Evolutionary conservation across 768 basidiomycete species (phyloP), one percentile per base, ranked within the genome.

Genomic region (Boletus coccyginus): DNA sequence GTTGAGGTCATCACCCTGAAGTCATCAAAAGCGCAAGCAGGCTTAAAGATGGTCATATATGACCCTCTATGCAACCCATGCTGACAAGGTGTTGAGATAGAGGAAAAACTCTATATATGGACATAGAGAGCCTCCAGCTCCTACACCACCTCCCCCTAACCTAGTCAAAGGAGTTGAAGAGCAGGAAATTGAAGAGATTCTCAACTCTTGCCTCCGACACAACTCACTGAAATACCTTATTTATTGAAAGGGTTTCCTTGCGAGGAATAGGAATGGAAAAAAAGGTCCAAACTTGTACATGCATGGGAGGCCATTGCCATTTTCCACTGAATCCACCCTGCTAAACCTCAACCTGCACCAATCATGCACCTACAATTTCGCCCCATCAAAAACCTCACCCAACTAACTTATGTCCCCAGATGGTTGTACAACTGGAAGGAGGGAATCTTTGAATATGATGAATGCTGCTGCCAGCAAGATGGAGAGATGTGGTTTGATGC

Each of bases 161-260:
- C n/a, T 58, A 0, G 13, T 58, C 1, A 27, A 32, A 0, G 49
- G 53, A 0, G 1, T 21, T 2, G 27, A 59, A 5, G 58, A 59
- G 16, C 50, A 59, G 2, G 58, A n/a, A n/a, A n/a, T n/a, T n/a
- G n/a, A 59, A 2, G n/a, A 64, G 6, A 62, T 73, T 3, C 42
- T 67, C 0, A 61, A 71, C 36, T 59, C 55, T 0, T 46, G 58
- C 2, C 27, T 46, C 0, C 33, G 44, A 0, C n/a, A 59, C 7
- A 49, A 54, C 12, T 38, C 45, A 3, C 17, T 68, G 0, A 52
- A 68, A 13, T 74, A 74, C 35, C 46, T 66, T 0, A 53, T 74
- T 5, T 58, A 66, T 17, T 75, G 70, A 69, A 67, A 29, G 69
- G 62, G 0, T 51, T 53, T 8, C 56, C 31, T 0, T 24, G 13